Conservation (phyloP, 495 filamentous ascomycete species). For the Podospora fimiseda region DNA sequence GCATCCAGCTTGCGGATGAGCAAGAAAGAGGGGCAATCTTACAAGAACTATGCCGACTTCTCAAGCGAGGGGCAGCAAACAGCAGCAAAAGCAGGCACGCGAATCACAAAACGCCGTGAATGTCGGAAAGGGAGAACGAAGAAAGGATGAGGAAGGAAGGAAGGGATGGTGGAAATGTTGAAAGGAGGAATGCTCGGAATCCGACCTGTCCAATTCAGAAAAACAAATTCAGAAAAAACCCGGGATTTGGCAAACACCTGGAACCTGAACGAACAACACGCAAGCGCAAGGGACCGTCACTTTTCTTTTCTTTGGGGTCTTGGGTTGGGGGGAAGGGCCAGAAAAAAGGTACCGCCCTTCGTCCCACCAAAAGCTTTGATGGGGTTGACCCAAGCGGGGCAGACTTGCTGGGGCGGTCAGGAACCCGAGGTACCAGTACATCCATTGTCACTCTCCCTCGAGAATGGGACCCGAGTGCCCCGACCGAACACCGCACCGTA, state of each 20-base stretch:
- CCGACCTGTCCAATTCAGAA: not conserved
- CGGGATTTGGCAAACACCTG: slow-evolving; percentile 8
- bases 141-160: not conserved
- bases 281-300: slow-evolving; percentile 9
- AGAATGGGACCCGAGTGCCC: not conserved
- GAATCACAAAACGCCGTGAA: not conserved
- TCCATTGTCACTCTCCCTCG: not conserved
- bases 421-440: slow-evolving; percentile 28
- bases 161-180: not conserved
- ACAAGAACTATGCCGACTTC: not conserved
- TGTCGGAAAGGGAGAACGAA: not conserved
- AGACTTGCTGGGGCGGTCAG: slow-evolving; percentile 25
- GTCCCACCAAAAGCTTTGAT: slow-evolving; percentile 24
- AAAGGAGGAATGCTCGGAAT: slow-evolving; percentile 12
- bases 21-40: not conserved
- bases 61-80: not conserved
- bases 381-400: slow-evolving; percentile 28
- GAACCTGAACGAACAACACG: not conserved
- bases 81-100: too few species aligned
- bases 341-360: slow-evolving; percentile 22
- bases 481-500: not conserved
- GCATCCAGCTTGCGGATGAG: not conserved
- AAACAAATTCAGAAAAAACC: not conserved
- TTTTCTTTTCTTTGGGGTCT: slow-evolving; percentile 14
- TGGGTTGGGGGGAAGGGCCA: slow-evolving; percentile 9